Evolutionary conservation across 805 yeast species (phyloP).

Genomic region (Gaillardinia entomophila): DNA sequence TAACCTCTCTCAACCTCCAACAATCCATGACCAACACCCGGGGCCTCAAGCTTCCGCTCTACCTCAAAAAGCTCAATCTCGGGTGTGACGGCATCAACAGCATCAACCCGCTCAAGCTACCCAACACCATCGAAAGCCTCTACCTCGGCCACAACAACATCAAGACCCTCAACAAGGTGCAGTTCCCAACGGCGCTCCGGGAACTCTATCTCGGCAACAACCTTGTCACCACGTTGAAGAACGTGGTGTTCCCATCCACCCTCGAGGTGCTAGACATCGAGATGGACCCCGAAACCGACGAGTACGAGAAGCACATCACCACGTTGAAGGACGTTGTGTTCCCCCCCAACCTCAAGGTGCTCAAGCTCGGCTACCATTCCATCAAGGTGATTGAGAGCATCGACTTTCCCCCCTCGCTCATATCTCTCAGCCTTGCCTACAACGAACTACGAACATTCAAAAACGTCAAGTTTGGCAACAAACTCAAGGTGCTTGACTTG

Average conservation of each 20-base stretch:
- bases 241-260: slow-evolving; percentile 33
- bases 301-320: slow-evolving; percentile 36
- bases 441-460: slow-evolving; percentile 34
- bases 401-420: slow-evolving; percentile 32
- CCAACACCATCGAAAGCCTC: slow-evolving; percentile 33
- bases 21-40: slow-evolving; percentile 41
- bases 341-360: slow-evolving; percentile 28
- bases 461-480: slow-evolving; percentile 31
- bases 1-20: slow-evolving; percentile 31
- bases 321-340: slow-evolving; percentile 36
- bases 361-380: slow-evolving; percentile 34
- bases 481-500: slow-evolving; percentile 28
- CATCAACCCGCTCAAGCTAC: slow-evolving; percentile 39
- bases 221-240: slow-evolving; percentile 38
- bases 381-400: slow-evolving; percentile 32
- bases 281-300: slow-evolving; percentile 36
- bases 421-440: slow-evolving; percentile 27
- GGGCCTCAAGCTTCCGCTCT: slow-evolving; percentile 35
- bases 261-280: slow-evolving; percentile 36
- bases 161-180: slow-evolving; percentile 39
- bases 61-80: slow-evolving; percentile 23
- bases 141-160: slow-evolving; percentile 35
- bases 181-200: slow-evolving; percentile 28
- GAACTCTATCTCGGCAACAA: slow-evolving; percentile 38
- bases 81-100: slow-evolving; percentile 39